Evolutionary conservation across 2,329 filamentous ascomycete genomes (phyloP).

Genomic region (Neonectria magnoliae): DNA sequence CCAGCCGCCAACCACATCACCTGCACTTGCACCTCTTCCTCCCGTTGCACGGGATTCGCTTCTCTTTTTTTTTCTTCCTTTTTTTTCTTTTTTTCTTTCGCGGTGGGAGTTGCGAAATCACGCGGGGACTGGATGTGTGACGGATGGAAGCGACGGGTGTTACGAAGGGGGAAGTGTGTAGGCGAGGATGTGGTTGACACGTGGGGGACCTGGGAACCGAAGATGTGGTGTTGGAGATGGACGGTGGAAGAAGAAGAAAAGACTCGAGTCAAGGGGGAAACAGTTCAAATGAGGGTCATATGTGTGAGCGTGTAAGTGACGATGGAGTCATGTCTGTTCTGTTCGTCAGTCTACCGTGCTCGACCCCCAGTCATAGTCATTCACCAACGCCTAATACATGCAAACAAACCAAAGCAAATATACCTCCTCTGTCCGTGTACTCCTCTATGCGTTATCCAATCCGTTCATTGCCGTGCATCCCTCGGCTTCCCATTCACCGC

Average conservation of each 20-base stretch:
- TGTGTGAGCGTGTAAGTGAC: not conserved
- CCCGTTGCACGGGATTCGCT: not conserved
- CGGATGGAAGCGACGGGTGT: not conserved
- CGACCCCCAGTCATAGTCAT: not conserved
- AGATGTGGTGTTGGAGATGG: too few relatives aligned
- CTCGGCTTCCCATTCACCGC: slow-evolving; percentile 27
- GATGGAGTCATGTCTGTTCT: not conserved
- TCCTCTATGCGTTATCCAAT: not conserved
- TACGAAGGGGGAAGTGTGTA: not conserved
- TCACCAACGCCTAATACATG: not conserved
- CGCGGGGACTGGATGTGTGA: too few relatives aligned
- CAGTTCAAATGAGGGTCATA: not conserved
- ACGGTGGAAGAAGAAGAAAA: too few relatives aligned
- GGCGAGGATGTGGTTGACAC: not conserved
- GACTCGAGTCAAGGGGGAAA: not conserved
- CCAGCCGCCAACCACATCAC: not conserved
- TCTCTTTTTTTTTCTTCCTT: not conserved
- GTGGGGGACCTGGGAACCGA: too few relatives aligned
- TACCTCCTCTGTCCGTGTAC: not conserved
- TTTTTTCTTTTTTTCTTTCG: not conserved
- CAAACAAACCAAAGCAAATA: not conserved
- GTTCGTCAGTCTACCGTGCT: too few relatives aligned
- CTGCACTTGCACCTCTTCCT: not conserved
- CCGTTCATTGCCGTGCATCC: not conserved
- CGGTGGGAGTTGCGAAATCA: not conserved